These are phyloP conservation scores for Stipa capillata DNA, from an alignment of 176 grass and related monocot species.

Conservation along the genomic window DNA sequence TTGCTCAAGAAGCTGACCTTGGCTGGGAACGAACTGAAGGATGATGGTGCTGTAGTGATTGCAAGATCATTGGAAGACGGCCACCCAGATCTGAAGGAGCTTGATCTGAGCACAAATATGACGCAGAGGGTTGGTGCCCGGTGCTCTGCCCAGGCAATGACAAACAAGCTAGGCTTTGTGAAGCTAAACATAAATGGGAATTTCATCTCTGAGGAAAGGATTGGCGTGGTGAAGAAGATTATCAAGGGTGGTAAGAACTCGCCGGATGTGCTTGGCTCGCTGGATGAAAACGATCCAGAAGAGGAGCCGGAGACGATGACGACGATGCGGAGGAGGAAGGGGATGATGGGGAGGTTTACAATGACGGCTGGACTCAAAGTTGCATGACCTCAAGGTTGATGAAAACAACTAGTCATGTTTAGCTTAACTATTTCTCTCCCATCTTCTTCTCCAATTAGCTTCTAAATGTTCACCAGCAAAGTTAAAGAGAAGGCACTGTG, in stretches of 20 bases:
- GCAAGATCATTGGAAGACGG: conserved; percentile 49
- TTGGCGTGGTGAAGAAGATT: conserved; percentile 67
- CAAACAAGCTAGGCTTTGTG: conserved; percentile 46
- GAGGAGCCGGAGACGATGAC: conserved; percentile 25
- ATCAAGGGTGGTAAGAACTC: conserved; percentile 39
- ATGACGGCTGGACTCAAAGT: conserved; percentile 35
- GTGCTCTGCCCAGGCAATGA: conserved; percentile 51
- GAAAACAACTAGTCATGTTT: conserved; percentile 16
- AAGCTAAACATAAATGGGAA: conserved; percentile 64
- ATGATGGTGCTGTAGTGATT: conserved; percentile 59
- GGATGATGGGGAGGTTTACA: no score
- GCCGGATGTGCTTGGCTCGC: conserved; percentile 41
- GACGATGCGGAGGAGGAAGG: conserved; percentile 29
- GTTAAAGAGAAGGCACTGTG: not conserved
- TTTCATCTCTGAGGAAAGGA: conserved; percentile 65
- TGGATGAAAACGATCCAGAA: conserved; percentile 63
- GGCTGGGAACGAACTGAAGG: conserved; percentile 77
- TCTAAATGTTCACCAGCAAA: not conserved
- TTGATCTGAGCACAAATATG: conserved; percentile 70
- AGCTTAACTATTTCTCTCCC: not conserved
- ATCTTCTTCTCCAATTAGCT: not conserved
- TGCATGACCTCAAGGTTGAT: conserved; percentile 52
- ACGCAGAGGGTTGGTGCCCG: conserved; percentile 58
- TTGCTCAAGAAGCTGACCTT: conserved; percentile 50
- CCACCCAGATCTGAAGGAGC: conserved; percentile 37